Conservation (phyloP, 2,329 filamentous ascomycete genomes). For the Colletotrichum sp. region DNA sequence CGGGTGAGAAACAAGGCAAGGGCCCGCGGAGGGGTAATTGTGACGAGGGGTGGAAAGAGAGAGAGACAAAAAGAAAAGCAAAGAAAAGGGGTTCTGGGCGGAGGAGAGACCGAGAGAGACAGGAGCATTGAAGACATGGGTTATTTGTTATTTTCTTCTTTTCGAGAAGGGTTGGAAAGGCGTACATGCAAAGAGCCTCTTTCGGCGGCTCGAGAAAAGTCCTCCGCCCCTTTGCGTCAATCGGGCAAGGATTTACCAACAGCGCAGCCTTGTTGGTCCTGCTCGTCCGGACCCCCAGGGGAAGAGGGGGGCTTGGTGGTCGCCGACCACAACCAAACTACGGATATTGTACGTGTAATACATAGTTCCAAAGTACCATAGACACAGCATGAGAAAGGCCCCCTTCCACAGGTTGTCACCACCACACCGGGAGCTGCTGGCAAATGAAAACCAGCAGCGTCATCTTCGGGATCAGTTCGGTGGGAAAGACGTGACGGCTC, state of each 20-base stretch:
- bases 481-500: not conserved
- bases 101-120: not conserved
- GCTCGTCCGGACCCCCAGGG: not conserved
- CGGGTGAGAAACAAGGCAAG: not conserved
- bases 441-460: not conserved
- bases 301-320: not conserved
- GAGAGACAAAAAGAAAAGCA: not conserved
- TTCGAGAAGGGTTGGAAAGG: not conserved
- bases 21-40: not conserved
- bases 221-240: not conserved
- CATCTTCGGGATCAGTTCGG: not conserved
- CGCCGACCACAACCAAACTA: not conserved
- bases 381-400: not conserved
- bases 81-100: not conserved
- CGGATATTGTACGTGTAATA: not conserved
- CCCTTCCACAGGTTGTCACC: not conserved
- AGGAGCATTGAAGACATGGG: not conserved
- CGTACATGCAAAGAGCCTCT: constrained; percentile 5
- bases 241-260: constrained; percentile 1
- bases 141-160: not conserved
- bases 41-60: not conserved
- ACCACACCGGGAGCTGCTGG: not conserved
- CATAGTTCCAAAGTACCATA: not conserved
- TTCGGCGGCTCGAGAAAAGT: not conserved
- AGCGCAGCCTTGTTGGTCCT: not conserved